phyloP scores from a whole-genome alignment of 257 asterid species.

The Solanum chiquidenum region DNA sequence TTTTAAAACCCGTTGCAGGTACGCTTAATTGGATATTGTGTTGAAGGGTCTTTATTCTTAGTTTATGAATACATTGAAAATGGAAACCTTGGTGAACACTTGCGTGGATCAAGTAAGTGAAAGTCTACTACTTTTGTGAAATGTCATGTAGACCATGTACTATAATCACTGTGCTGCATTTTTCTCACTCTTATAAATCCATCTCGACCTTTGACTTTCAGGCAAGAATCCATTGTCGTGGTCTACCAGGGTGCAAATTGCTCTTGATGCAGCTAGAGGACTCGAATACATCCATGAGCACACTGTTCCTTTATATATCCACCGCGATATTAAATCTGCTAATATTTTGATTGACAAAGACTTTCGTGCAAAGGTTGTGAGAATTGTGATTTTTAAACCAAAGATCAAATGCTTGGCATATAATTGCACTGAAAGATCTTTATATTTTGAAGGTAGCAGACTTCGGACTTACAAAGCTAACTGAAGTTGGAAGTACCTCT shows the following conservation, averaged over 20 bases:
- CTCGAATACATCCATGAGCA: conserved; percentile 93
- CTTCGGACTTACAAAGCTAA: conserved; percentile 75
- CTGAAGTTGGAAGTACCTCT: conserved; percentile 76
- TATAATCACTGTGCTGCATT: not conserved
- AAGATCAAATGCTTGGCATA: not conserved
- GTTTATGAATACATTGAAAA: conserved; percentile 82
- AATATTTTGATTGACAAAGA: conserved; percentile 69
- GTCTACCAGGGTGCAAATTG: conserved; percentile 72
- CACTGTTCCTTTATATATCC: conserved; percentile 78
- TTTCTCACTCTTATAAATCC: not conserved
- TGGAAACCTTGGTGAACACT: conserved; percentile 80
- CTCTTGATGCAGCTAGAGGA: conserved; percentile 93
- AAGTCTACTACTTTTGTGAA: not conserved
- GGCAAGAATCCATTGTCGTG: conserved; percentile 50
- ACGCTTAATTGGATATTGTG: conserved; percentile 74
- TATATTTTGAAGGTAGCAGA: conserved; percentile 57
- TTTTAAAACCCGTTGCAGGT: conserved; percentile 32
- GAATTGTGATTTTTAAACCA: not conserved
- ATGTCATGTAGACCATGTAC: not conserved
- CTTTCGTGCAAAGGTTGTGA: conserved; percentile 66
- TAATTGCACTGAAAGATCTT: not conserved
- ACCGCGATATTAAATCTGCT: conserved; percentile 74
- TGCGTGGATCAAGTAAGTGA: conserved; percentile 53
- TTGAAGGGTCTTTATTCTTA: conserved; percentile 68
- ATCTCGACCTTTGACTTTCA: conserved; percentile 2